phyloP scores from a whole-genome alignment of 305 asterid genomes.

The Rubia tinctorum region DNA sequence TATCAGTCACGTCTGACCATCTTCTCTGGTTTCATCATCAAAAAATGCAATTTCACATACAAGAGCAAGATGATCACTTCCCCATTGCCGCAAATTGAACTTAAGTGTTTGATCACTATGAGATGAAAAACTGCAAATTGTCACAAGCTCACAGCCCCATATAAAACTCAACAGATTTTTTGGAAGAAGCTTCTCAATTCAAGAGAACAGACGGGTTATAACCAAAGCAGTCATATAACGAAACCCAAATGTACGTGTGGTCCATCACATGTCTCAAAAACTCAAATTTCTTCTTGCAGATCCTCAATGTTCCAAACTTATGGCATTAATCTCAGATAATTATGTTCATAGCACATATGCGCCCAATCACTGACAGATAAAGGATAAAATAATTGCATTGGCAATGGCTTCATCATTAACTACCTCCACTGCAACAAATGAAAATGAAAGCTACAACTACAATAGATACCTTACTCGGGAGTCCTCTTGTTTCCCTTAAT shows the following conservation, averaged over 20 bases:
- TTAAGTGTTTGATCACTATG: not conserved
- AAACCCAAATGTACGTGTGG: not conserved
- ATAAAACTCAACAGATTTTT: not conserved
- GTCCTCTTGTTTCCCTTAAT: conserved; percentile 59
- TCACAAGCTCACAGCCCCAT: not conserved
- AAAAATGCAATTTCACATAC: conserved; percentile 79
- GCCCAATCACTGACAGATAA: not conserved
- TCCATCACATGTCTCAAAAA: not conserved
- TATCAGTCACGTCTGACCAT: not conserved
- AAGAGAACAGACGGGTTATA: not conserved
- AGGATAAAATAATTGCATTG: not conserved
- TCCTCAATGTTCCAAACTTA: not conserved
- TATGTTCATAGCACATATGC: not conserved
- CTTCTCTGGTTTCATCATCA: conserved; percentile 21
- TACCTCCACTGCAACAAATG: not conserved
- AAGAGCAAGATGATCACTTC: conserved; percentile 88
- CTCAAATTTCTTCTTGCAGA: not conserved
- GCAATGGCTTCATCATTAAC: not conserved
- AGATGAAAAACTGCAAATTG: not conserved
- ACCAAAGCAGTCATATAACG: not conserved
- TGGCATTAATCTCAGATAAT: not conserved
- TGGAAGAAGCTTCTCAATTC: not conserved
- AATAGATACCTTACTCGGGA: conserved; percentile 61
- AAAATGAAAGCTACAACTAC: not conserved
- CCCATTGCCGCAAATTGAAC: conserved; percentile 62